phyloP scores from a whole-genome alignment of 306 rosid genomes.

The Heteromeles arbutifolia region DNA sequence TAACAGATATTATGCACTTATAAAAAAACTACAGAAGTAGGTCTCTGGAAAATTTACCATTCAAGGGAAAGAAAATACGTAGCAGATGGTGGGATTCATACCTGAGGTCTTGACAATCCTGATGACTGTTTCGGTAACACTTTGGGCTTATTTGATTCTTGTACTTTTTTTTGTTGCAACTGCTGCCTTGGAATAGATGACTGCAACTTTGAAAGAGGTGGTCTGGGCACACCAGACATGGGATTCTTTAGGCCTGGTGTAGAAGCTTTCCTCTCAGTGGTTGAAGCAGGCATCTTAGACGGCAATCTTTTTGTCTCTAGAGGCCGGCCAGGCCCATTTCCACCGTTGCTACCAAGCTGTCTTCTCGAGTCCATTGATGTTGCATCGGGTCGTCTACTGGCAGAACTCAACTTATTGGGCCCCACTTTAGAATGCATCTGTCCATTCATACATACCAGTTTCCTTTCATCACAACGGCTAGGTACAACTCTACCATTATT shows the following conservation, averaged over 20 bases:
- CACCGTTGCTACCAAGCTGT: conserved; percentile 49
- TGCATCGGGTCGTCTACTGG: conserved; percentile 35
- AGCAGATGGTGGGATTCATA: conserved; percentile 12
- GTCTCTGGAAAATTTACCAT: neutral
- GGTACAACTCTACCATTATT: conserved; percentile 26
- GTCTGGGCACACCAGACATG: conserved; percentile 35
- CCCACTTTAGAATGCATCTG: conserved; percentile 43
- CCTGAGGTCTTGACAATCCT: conserved; percentile 59
- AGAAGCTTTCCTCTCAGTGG: conserved; percentile 42
- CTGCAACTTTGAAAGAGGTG: conserved; percentile 32
- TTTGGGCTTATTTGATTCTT: conserved; percentile 44
- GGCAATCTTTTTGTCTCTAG: conserved; percentile 43
- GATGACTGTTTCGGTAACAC: conserved; percentile 46
- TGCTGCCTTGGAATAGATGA: conserved; percentile 35
- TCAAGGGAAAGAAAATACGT: neutral
- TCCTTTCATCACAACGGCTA: conserved; percentile 40
- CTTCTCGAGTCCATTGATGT: conserved; percentile 44
- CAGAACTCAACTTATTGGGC: conserved; percentile 41
- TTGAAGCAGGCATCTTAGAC: conserved; percentile 32
- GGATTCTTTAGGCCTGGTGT: conserved; percentile 33
- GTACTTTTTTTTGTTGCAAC: conserved; percentile 38
- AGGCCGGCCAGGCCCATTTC: conserved; percentile 64
- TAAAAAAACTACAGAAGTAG: neutral
- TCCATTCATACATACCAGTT: conserved; percentile 26
- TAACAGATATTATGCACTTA: conserved; percentile 7